A percentile compares a stretch with the other conserved stretches of the same genome.
Conservation (phyloP, 805 yeast species). For the Yarrowia deformans region DNA sequence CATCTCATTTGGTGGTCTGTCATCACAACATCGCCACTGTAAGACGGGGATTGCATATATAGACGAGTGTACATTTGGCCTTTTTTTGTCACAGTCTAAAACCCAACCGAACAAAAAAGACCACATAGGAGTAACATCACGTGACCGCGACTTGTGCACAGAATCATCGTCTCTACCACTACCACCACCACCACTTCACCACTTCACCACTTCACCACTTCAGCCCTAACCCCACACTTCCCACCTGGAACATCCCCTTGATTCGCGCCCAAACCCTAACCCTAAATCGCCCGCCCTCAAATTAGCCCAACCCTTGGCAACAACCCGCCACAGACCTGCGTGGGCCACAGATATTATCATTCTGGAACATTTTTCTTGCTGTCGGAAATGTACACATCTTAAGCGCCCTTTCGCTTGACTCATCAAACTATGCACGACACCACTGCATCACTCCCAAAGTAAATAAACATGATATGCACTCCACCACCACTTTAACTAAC, state of each 20-base stretch:
- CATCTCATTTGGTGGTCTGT: neutral
- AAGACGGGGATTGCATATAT: too few relatives aligned
- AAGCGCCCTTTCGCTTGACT: neutral
- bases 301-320: too few relatives aligned
- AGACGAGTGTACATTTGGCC: too few relatives aligned
- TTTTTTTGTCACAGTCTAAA: too few relatives aligned
- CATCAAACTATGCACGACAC: slow-evolving; percentile 10
- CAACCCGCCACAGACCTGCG: neutral
- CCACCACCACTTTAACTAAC: slow-evolving; percentile 9
- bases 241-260: slow-evolving; percentile 6
- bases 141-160: too few relatives aligned
- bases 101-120: too few relatives aligned
- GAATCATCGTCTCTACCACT: neutral
- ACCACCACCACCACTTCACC: too few relatives aligned
- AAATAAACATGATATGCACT: slow-evolving; percentile 16
- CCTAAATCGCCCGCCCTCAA: neutral
- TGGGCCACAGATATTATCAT: neutral
- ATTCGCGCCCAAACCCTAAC: slow-evolving; percentile 1
- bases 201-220: too few relatives aligned
- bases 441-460: slow-evolving; percentile 8
- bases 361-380: neutral
- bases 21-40: too few relatives aligned
- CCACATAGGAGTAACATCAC: too few relatives aligned
- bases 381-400: neutral
- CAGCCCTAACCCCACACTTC: neutral